Conservation (phyloP, 129 eudicot species). For the Erigeron canadensis region DNA sequence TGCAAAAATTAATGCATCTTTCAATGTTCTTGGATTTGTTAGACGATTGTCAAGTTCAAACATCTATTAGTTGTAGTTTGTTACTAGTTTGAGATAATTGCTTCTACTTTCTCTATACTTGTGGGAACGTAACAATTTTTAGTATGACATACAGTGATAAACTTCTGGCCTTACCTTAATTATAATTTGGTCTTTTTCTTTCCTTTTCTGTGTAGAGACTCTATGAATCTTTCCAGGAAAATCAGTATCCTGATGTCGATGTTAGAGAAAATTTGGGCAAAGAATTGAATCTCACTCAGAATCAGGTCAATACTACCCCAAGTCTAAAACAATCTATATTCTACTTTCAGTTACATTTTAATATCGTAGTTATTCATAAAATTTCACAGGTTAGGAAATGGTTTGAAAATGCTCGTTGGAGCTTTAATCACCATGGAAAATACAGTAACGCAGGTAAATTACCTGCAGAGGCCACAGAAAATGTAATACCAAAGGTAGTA, state of each 20-base stretch:
- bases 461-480: slow-evolving; percentile 24
- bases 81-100: neutral
- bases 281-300: slow-evolving; percentile 56
- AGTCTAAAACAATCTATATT: neutral
- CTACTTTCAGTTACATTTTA: neutral
- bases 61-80: neutral
- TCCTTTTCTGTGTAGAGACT: slow-evolving; percentile 55
- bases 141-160: neutral
- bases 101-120: neutral
- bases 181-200: slow-evolving; percentile 1
- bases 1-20: neutral
- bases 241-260: slow-evolving; percentile 56
- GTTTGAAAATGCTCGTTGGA: slow-evolving; percentile 90
- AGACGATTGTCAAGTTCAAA: neutral
- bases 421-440: slow-evolving; percentile 48
- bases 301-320: slow-evolving; percentile 43
- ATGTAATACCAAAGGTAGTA: neutral
- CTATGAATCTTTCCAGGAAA: slow-evolving; percentile 60
- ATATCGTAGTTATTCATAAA: neutral
- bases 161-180: neutral
- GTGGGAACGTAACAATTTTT: neutral
- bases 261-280: slow-evolving; percentile 58
- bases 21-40: neutral
- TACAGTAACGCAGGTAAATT: slow-evolving; percentile 16
- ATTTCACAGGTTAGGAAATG: slow-evolving; percentile 68